Percentiles rank a stretch among this genome's conserved stretches.
phyloP scores from a whole-genome alignment of 345 rosid species.

The Hibiscus trionum region DNA sequence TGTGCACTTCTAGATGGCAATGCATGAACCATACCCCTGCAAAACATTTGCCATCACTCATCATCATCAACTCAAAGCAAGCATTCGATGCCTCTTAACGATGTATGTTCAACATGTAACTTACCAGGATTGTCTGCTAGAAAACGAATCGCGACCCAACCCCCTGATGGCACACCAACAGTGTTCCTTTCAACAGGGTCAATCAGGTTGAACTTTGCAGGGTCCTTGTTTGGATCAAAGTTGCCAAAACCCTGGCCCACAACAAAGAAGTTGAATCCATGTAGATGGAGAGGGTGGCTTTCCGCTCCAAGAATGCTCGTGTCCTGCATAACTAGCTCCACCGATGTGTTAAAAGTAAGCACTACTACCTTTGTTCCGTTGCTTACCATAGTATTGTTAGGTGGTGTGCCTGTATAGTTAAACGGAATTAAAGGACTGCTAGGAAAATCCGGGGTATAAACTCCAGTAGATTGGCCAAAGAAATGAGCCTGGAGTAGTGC shows the following conservation, averaged over 20 bases:
- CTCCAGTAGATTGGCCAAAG: constrained; percentile 38
- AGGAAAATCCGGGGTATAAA: constrained; percentile 44
- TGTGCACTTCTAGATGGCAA: constrained; percentile 70
- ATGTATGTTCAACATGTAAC: not conserved
- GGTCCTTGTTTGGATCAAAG: constrained; percentile 47
- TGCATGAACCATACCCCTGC: constrained; percentile 74
- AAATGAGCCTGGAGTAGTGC: constrained; percentile 60
- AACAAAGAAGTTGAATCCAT: constrained; percentile 65
- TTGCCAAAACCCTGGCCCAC: constrained; percentile 69
- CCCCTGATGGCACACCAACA: constrained; percentile 57
- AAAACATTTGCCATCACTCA: not conserved
- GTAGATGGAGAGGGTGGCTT: constrained; percentile 70
- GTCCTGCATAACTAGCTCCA: constrained; percentile 60
- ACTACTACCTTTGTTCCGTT: constrained; percentile 53
- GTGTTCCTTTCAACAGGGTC: constrained; percentile 70
- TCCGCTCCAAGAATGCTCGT: constrained; percentile 67
- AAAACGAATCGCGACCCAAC: constrained; percentile 65
- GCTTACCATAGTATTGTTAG: constrained; percentile 53
- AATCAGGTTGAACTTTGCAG: constrained; percentile 46
- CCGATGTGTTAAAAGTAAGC: constrained; percentile 46
- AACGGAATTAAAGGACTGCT: constrained; percentile 32
- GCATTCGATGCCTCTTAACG: not conserved
- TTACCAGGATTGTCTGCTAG: constrained; percentile 71
- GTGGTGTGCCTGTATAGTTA: constrained; percentile 56
- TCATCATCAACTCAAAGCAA: not conserved